A percentile compares a stretch with the other conserved stretches of the same genome.
Conservation (phyloP, 129 eudicot genomes). For the Flaveria trinervia region DNA sequence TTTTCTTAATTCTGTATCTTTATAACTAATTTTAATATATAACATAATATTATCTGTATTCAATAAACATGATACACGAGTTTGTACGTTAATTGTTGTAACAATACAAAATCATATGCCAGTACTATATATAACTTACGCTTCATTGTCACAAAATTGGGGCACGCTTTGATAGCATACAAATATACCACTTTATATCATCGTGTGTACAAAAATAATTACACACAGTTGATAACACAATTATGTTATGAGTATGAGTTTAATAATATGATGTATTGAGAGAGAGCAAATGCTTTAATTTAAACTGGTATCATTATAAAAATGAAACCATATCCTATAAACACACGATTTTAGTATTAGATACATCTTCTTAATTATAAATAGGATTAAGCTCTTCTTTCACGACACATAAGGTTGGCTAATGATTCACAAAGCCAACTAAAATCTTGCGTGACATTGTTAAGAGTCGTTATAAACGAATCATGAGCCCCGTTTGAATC, state of each 20-base stretch:
- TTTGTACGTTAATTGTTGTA: too few species aligned
- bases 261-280: not conserved
- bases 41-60: too few species aligned
- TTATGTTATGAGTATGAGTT: not conserved
- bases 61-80: too few species aligned
- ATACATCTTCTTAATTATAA: not conserved
- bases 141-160: too few species aligned
- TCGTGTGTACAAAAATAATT: not conserved
- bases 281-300: not conserved
- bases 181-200: not conserved
- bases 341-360: not conserved
- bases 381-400: not conserved
- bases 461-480: conserved; percentile 27
- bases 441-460: not conserved
- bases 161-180: too few species aligned
- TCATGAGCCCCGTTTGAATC: conserved; percentile 29
- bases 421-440: conserved; percentile 29
- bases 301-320: too few species aligned
- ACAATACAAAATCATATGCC: too few species aligned
- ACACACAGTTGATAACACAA: not conserved
- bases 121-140: too few species aligned
- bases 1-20: too few species aligned
- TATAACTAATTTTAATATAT: too few species aligned
- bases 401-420: conserved; percentile 1
- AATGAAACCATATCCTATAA: not conserved